These are phyloP conservation scores for Protea cynaroides DNA, from an alignment of 164 flowering plant species.

Conservation along the genomic window DNA sequence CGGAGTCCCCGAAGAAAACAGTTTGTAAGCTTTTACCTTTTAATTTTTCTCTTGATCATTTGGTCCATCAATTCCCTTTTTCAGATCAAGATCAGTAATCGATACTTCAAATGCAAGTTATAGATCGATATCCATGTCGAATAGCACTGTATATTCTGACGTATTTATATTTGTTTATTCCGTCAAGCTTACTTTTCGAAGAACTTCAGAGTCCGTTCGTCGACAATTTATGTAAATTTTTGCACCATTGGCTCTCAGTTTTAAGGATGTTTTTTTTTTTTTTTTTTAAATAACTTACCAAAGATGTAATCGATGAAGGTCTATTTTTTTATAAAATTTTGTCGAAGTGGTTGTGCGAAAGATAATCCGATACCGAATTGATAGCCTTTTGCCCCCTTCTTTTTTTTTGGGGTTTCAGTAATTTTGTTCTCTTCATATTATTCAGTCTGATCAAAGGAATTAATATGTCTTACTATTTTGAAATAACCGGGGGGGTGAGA, in stretches of 20 bases:
- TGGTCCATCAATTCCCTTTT: background rate
- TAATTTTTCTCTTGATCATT: background rate
- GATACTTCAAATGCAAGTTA: background rate
- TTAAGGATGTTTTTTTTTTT: too few relatives aligned
- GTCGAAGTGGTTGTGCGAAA: too few relatives aligned
- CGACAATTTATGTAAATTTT: background rate
- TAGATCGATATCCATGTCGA: background rate
- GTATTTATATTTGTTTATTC: background rate
- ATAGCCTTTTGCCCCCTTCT: too few relatives aligned
- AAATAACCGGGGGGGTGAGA: too few relatives aligned
- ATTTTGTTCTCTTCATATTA: too few relatives aligned
- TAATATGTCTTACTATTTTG: too few relatives aligned
- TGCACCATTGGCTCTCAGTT: background rate
- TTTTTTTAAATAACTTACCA: background rate
- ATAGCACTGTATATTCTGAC: background rate
- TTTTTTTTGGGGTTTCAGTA: too few relatives aligned
- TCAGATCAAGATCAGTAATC: background rate
- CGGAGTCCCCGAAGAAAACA: constrained; percentile 42
- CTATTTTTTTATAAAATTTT: too few relatives aligned
- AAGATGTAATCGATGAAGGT: background rate
- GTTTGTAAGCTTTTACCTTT: constrained; percentile 26
- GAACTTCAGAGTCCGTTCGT: background rate
- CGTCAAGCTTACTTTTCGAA: background rate
- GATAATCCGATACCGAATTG: too few relatives aligned
- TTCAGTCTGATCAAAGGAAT: too few relatives aligned